Percentiles rank a stretch among this genome's conserved stretches.
phyloP scores from a whole-genome alignment of 805 yeast genomes.

The Nakazawaea wickerhamii region DNA sequence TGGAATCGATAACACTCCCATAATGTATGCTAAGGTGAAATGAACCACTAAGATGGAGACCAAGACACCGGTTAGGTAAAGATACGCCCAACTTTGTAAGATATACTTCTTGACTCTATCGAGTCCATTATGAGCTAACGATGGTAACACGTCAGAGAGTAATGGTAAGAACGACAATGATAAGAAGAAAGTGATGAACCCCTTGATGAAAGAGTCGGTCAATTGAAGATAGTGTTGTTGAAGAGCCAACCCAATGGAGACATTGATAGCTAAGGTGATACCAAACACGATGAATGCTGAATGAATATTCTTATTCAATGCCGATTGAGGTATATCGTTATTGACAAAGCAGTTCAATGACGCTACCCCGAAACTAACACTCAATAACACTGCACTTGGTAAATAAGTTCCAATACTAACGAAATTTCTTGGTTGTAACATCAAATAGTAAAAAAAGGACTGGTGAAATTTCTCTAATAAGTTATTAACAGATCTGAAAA shows the following conservation, averaged over 20 bases:
- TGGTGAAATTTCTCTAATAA: slow-evolving; percentile 94
- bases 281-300: slow-evolving; percentile 27
- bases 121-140: slow-evolving; percentile 12
- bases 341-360: slow-evolving; percentile 54
- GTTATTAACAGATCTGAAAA: slow-evolving; percentile 85
- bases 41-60: slow-evolving; percentile 76
- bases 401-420: slow-evolving; percentile 92
- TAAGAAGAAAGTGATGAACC: not conserved
- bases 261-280: slow-evolving; percentile 18
- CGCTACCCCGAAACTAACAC: slow-evolving; percentile 64
- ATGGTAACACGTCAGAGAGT: slow-evolving; percentile 2
- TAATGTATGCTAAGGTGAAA: slow-evolving; percentile 69
- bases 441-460: slow-evolving; percentile 86
- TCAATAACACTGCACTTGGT: slow-evolving; percentile 75
- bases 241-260: slow-evolving; percentile 20
- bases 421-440: slow-evolving; percentile 72
- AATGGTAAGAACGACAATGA: slow-evolving; percentile 5
- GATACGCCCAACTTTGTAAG: slow-evolving; percentile 28
- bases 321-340: slow-evolving; percentile 28
- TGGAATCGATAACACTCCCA: slow-evolving; percentile 74
- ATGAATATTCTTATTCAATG: slow-evolving; percentile 3
- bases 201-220: not conserved
- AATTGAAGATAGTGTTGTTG: slow-evolving; percentile 6
- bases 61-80: slow-evolving; percentile 61
- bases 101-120: slow-evolving; percentile 23